Base-by-base conservation (phyloP, 192 early-diverging fungal genomes). In the Backusella psychrophila region DNA sequence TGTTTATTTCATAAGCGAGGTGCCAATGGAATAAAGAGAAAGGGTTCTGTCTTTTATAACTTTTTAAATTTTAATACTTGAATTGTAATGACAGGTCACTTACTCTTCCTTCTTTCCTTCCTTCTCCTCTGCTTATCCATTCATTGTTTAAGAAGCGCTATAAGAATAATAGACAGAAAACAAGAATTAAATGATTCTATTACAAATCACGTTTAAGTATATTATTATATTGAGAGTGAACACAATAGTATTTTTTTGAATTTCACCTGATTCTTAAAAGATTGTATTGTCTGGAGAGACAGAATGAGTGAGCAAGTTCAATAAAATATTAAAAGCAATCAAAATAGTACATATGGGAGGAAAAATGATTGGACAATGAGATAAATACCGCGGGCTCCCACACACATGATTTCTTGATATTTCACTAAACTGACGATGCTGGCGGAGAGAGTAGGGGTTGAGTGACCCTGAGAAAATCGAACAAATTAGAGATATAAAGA, bases 401-500 rank as follows among this genome's bases (percentile, higher is more conserved):
- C 56, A 74, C 72, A 63, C 36, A 59, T 72, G 71, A 41, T 63
- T 63, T 63, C 52, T 29, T 63, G 34, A 23, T 23, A 38, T 36
- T 26, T 56, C 19, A 15, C 72, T 74, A 74, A 74, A 36, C 34
- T 74, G 11, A 74, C 72, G 19, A 74, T 12, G n/a, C 11, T 36
- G 23, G 72, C 49, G 36, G 72, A 74, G 36, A 53, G 34, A 53
- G 33, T 49, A 52, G 44, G 44, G 44, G 49, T 72, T 72, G 44
- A 36, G 46, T 72, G 56, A 56, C 72, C 72, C 72, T 74, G 72
- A 74, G 72, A 74, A 74, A 39, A 74, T 74, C 49, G 35, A 63
- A 74, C 34, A 56, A 73, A 63, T 49, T 59, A 59, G 35, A 31
- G 67, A 39, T 44, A 72, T 49, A 72, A 49, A 72, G 29, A 44